phyloP scores from a whole-genome alignment of 2,329 filamentous ascomycete species.

The Neofusicoccum sp. region DNA sequence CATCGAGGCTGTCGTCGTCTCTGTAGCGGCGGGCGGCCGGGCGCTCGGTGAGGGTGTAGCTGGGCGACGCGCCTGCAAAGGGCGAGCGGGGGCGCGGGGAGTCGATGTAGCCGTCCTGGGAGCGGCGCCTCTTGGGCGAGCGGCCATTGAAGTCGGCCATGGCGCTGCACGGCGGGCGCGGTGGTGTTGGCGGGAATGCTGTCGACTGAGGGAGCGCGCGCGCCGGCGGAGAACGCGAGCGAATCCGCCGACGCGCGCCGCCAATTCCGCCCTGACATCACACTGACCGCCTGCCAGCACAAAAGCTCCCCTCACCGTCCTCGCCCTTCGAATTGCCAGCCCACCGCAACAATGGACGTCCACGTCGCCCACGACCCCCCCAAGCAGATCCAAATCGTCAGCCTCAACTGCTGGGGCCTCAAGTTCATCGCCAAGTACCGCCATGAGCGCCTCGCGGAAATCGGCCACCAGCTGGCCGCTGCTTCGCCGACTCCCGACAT shows the following conservation, averaged over 20 bases:
- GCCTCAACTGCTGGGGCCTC: constrained; percentile 96
- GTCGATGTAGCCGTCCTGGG: constrained; percentile 26
- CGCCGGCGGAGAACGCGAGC: constrained; percentile 11
- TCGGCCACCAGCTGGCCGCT: constrained; percentile 73
- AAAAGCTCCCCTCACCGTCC: background rate
- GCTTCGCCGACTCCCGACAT: constrained; percentile 72
- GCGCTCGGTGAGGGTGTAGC: constrained; percentile 33
- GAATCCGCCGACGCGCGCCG: background rate
- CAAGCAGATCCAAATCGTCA: constrained; percentile 71
- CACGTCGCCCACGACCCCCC: constrained; percentile 21
- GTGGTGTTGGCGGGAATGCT: background rate
- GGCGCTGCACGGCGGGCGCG: background rate
- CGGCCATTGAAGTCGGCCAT: constrained; percentile 19
- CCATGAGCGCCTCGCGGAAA: constrained; percentile 74
- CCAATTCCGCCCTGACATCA: constrained; percentile 15
- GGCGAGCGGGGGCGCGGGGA: constrained; percentile 33
- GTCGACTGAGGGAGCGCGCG: background rate
- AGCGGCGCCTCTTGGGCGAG: constrained; percentile 32
- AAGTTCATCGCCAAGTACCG: constrained; percentile 81
- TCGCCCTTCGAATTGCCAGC: background rate
- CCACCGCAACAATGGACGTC: background rate
- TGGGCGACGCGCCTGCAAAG: constrained; percentile 27
- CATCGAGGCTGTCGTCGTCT: constrained; percentile 24
- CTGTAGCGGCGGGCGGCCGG: constrained; percentile 32
- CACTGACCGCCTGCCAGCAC: background rate